Percentiles rank a stretch among this genome's conserved stretches.
These are phyloP conservation scores for Talaromyces stipitatus DNA, from an alignment of 495 filamentous ascomycete genomes.

Conservation along the genomic window DNA sequence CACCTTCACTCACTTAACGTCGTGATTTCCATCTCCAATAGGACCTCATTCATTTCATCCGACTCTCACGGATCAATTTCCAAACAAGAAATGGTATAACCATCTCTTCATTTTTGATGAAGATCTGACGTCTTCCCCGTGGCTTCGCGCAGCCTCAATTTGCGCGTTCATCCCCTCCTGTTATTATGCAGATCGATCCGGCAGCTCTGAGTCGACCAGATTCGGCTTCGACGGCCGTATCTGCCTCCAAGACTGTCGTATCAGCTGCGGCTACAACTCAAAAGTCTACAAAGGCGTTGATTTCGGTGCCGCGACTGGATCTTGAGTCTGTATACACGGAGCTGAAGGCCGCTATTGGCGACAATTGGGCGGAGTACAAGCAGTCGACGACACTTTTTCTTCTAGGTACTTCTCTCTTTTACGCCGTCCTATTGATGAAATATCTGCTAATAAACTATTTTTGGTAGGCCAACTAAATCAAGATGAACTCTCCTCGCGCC, in stretches of 20 bases:
- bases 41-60: background rate
- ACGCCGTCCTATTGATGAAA: background rate
- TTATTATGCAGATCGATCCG: slow-evolving; percentile 77
- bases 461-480: slow-evolving; percentile 72
- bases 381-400: slow-evolving; percentile 72
- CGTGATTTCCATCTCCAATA: slow-evolving; percentile 16
- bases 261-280: slow-evolving; percentile 39
- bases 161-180: slow-evolving; percentile 24
- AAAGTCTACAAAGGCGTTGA: slow-evolving; percentile 49
- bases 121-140: slow-evolving; percentile 29
- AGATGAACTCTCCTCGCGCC: slow-evolving; percentile 68
- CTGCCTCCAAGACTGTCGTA: slow-evolving; percentile 54
- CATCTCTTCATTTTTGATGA: slow-evolving; percentile 25
- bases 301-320: slow-evolving; percentile 76
- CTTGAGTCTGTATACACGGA: slow-evolving; percentile 83
- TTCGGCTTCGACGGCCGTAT: slow-evolving; percentile 49
- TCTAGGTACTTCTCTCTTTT: slow-evolving; percentile 49
- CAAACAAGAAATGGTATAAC: slow-evolving; percentile 6
- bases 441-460: background rate
- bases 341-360: slow-evolving; percentile 71
- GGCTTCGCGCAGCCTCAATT: slow-evolving; percentile 37
- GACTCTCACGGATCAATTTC: slow-evolving; percentile 6
- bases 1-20: slow-evolving; percentile 16
- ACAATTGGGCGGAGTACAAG: slow-evolving; percentile 86
- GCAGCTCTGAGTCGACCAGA: slow-evolving; percentile 69